These are phyloP conservation scores for Arthrobotrys entomopaga DNA, from an alignment of 2,329 filamentous ascomycete genomes.

Conservation along the genomic window DNA sequence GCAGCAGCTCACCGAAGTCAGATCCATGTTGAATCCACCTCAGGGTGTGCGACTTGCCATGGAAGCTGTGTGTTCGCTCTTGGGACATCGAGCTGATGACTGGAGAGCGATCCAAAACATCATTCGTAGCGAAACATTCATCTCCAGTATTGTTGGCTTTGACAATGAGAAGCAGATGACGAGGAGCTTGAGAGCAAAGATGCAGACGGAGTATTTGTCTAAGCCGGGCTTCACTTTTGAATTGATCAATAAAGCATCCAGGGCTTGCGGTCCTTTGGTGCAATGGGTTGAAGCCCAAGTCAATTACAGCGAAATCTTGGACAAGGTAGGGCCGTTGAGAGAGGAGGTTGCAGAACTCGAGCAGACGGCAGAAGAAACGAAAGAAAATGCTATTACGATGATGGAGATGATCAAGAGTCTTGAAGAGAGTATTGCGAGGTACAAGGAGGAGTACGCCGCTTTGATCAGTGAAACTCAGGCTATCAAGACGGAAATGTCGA, in stretches of 20 bases:
- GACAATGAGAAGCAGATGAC: conserved; percentile 98
- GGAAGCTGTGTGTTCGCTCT: conserved; percentile 93
- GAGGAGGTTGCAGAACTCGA: conserved; percentile 89
- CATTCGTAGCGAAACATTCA: conserved; percentile 93
- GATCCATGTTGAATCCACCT: conserved; percentile 94
- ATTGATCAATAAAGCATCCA: conserved; percentile 93
- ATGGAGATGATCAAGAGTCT: conserved; percentile 85
- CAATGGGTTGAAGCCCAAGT: conserved; percentile 98
- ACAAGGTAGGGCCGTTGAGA: conserved; percentile 89
- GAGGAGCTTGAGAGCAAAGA: conserved; percentile 79
- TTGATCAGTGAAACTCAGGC: conserved; percentile 96
- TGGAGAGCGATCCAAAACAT: conserved; percentile 93
- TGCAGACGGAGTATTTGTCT: conserved; percentile 90
- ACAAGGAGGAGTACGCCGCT: conserved; percentile 95
- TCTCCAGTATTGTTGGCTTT: conserved; percentile 96
- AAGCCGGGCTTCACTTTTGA: conserved; percentile 97
- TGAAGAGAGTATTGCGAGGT: conserved; percentile 89
- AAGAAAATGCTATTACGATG: conserved; percentile 90
- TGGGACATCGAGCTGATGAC: conserved; percentile 87
- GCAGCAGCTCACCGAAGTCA: conserved; percentile 95
- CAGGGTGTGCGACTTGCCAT: conserved; percentile 89
- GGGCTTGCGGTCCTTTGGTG: conserved; percentile 94
- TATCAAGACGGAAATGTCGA: conserved; percentile 96
- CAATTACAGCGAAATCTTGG: conserved; percentile 95
- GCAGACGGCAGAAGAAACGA: conserved; percentile 87